Evolutionary conservation across 169 alveolate genomes (phyloP).

Genomic region (Ichthyophthirius multifiliis): DNA sequence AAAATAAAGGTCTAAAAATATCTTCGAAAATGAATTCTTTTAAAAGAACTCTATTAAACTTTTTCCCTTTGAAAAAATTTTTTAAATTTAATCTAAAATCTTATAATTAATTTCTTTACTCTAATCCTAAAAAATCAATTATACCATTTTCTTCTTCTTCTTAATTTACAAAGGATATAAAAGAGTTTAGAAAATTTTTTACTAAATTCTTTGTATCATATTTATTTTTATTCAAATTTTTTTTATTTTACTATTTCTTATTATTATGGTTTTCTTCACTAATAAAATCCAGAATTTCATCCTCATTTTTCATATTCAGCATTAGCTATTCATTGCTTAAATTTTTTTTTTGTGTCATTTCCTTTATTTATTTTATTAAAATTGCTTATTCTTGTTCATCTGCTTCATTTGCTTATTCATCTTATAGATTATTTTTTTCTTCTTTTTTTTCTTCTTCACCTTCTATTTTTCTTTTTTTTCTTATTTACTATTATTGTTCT

Average conservation of each 20-base stretch:
- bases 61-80: conserved; percentile 15
- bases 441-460: background rate
- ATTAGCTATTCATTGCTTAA: background rate
- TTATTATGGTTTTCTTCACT: background rate
- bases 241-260: background rate
- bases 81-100: background rate
- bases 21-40: conserved; percentile 14
- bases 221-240: background rate
- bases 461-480: background rate
- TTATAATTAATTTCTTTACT: background rate
- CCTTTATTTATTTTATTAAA: background rate
- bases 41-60: conserved; percentile 8
- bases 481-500: background rate
- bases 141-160: conserved; percentile 6
- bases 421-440: background rate
- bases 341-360: background rate
- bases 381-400: background rate
- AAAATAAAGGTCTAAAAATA: conserved; percentile 5
- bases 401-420: background rate
- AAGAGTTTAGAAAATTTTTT: conserved; percentile 8
- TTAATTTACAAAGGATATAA: background rate
- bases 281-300: background rate
- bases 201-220: conserved; percentile 12
- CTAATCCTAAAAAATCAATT: background rate
- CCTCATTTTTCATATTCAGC: background rate